Evolutionary conservation across 1,284 basidiomycete species (phyloP).

Genomic region (Sanghuangporus weigelae): DNA sequence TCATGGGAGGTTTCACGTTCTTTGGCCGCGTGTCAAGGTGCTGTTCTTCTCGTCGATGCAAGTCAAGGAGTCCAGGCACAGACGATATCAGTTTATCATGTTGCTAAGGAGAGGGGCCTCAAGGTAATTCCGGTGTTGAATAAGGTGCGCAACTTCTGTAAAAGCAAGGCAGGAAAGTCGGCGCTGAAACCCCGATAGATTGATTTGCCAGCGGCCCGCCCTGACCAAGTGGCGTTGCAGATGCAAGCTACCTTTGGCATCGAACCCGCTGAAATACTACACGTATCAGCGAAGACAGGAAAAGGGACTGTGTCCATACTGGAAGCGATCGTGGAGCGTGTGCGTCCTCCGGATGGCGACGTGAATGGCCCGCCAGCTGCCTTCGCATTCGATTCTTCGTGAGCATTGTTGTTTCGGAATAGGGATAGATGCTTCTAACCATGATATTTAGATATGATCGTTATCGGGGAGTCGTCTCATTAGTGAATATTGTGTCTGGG

Average conservation of each 20-base stretch:
- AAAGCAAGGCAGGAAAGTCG: neutral
- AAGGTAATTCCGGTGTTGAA: constrained; percentile 92
- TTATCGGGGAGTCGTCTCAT: constrained; percentile 93
- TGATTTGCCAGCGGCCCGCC: constrained; percentile 83
- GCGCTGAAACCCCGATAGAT: constrained; percentile 46
- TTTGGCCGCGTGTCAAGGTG: constrained; percentile 91
- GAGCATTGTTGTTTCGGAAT: constrained; percentile 27
- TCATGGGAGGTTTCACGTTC: constrained; percentile 95
- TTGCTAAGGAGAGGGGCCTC: constrained; percentile 78
- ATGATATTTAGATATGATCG: constrained; percentile 75
- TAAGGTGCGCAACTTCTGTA: constrained; percentile 53
- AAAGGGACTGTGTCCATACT: constrained; percentile 41
- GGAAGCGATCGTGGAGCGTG: constrained; percentile 73
- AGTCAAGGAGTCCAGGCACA: constrained; percentile 98
- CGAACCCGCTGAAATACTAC: constrained; percentile 64
- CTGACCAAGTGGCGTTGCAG: constrained; percentile 74
- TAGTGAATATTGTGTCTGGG: constrained; percentile 71
- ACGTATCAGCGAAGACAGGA: constrained; percentile 92
- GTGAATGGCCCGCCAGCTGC: constrained; percentile 65
- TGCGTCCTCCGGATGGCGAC: constrained; percentile 68
- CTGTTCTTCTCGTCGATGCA: constrained; percentile 87
- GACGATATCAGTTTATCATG: constrained; percentile 91
- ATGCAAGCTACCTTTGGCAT: constrained; percentile 81
- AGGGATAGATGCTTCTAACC: neutral
- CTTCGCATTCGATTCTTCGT: constrained; percentile 92